Percentiles rank a stretch among this genome's conserved stretches.
Evolutionary conservation across 2,329 filamentous ascomycete species (phyloP).

Genomic region (Venturia carpophila): DNA sequence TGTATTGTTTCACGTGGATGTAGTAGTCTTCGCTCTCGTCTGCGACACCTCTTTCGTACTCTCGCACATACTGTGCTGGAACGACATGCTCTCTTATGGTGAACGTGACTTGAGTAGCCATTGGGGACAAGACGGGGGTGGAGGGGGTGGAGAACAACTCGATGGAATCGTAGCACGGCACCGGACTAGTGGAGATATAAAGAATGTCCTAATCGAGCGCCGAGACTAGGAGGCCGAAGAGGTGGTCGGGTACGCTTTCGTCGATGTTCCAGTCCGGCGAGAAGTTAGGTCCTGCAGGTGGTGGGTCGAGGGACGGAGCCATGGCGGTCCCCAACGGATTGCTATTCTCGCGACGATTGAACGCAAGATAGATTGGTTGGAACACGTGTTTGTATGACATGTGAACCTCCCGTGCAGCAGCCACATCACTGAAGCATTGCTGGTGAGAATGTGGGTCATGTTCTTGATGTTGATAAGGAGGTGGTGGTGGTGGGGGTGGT

Average conservation of each 20-base stretch:
- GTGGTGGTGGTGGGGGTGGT: no score
- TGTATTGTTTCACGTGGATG: conserved; percentile 82
- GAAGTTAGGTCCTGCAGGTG: neutral
- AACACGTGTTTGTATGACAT: neutral
- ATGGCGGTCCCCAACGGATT: neutral
- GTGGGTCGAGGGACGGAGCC: neutral
- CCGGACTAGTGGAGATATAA: neutral
- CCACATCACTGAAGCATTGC: neutral
- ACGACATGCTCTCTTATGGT: conserved; percentile 64
- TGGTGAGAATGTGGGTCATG: neutral
- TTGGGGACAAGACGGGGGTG: neutral
- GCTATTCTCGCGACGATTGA: neutral
- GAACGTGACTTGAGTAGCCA: neutral
- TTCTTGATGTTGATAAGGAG: neutral
- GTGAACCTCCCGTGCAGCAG: neutral
- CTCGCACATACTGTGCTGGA: conserved; percentile 68
- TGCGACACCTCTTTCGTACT: conserved; percentile 67
- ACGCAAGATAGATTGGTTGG: neutral
- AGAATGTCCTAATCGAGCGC: neutral
- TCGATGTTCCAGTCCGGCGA: neutral
- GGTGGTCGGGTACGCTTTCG: neutral
- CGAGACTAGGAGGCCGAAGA: neutral
- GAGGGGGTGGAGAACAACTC: neutral
- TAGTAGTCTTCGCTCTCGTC: conserved; percentile 67
- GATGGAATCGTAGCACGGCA: neutral